Conservation (phyloP, 306 rosid genomes). For the Lagenaria siceraria region DNA sequence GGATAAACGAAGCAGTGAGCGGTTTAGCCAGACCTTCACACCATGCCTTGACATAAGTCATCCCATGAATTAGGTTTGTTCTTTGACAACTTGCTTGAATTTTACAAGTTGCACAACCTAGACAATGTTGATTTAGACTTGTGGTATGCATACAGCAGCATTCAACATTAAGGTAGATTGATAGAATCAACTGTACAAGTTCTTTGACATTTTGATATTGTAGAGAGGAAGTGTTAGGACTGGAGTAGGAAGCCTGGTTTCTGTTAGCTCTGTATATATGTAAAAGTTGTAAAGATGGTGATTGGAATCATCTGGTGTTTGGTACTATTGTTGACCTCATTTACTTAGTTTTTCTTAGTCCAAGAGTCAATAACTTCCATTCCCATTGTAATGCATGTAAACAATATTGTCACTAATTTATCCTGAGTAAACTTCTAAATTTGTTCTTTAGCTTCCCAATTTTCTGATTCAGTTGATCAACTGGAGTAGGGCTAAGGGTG, state of each 20-base stretch:
- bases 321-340: neutral
- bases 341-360: slow-evolving; percentile 10
- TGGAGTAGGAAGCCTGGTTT: slow-evolving; percentile 7
- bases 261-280: slow-evolving; percentile 9
- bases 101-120: slow-evolving; percentile 12
- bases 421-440: neutral
- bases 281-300: slow-evolving; percentile 50
- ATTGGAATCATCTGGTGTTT: slow-evolving; percentile 31
- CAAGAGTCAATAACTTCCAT: neutral
- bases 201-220: slow-evolving; percentile 9
- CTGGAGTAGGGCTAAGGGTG: no score
- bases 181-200: slow-evolving; percentile 7
- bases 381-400: slow-evolving; percentile 9
- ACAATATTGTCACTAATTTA: slow-evolving; percentile 7
- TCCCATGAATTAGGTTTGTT: slow-evolving; percentile 13
- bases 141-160: slow-evolving; percentile 3
- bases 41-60: slow-evolving; percentile 29
- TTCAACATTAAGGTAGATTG: slow-evolving; percentile 1
- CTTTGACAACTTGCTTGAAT: neutral
- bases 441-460: neutral
- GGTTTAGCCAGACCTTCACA: slow-evolving; percentile 53
- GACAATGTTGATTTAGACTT: neutral
- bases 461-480: neutral
- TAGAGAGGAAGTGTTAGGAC: slow-evolving; percentile 5
- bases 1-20: slow-evolving; percentile 85